These are phyloP conservation scores for Gastrolobium villosum DNA, from an alignment of 306 rosid genomes.

Conservation along the genomic window DNA sequence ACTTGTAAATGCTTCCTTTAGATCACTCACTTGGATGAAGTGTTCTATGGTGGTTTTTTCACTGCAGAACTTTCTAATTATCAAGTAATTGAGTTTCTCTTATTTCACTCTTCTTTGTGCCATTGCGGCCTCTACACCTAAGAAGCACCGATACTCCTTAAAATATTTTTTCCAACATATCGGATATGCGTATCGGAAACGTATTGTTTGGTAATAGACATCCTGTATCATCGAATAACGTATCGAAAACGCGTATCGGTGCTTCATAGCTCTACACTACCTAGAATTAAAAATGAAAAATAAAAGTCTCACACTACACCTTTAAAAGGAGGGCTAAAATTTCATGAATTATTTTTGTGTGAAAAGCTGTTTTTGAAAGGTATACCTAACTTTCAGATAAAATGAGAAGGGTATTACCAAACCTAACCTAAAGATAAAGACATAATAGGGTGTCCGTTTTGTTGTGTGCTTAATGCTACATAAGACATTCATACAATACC, in stretches of 20 bases:
- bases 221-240: too few species aligned
- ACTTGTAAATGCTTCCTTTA: conserved; percentile 15
- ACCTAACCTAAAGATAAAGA: too few species aligned
- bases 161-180: too few species aligned
- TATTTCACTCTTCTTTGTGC: neutral
- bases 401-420: too few species aligned
- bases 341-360: neutral
- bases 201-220: too few species aligned
- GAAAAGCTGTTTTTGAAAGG: neutral
- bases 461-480: too few species aligned
- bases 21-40: neutral
- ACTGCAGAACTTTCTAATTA: neutral
- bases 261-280: neutral
- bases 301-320: neutral
- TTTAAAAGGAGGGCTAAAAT: neutral
- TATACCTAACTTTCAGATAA: neutral
- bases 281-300: neutral
- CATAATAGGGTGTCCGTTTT: too few species aligned
- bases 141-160: too few species aligned
- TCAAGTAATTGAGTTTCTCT: neutral
- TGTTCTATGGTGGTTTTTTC: conserved; percentile 5
- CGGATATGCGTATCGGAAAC: too few species aligned
- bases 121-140: neutral
- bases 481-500: too few species aligned
- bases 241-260: too few species aligned